These are phyloP conservation scores for Lecanosticta acicola DNA, from an alignment of 2,329 filamentous ascomycete species.

Conservation along the genomic window DNA sequence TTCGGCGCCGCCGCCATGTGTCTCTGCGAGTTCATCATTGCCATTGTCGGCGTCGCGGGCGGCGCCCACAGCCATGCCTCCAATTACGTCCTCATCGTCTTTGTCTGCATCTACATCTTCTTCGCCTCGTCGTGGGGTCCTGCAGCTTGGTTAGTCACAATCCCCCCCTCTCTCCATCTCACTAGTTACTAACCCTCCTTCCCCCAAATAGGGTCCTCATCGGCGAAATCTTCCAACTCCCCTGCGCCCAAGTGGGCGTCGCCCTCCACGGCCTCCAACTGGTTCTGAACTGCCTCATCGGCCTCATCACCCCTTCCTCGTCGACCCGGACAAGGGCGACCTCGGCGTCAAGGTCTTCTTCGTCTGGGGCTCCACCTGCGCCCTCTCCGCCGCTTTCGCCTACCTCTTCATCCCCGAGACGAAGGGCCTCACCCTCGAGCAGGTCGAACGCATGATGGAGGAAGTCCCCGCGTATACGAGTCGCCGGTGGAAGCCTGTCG, in stretches of 20 bases:
- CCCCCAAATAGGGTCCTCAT: slow-evolving; percentile 59
- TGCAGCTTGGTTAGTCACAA: slow-evolving; percentile 3
- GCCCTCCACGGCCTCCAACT: slow-evolving; percentile 80
- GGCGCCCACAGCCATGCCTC: slow-evolving; percentile 46
- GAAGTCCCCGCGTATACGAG: slow-evolving; percentile 42
- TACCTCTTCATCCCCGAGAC: slow-evolving; percentile 38
- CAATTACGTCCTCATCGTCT: slow-evolving; percentile 59
- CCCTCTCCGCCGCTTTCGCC: slow-evolving; percentile 31
- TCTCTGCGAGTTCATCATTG: slow-evolving; percentile 74
- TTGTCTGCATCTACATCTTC: slow-evolving; percentile 89
- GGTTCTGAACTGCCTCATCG: slow-evolving; percentile 44
- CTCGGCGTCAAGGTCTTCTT: slow-evolving; percentile 46
- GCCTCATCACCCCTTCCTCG: slow-evolving; percentile 70
- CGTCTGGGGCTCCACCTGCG: slow-evolving; percentile 39
- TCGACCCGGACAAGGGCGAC: slow-evolving; percentile 53
- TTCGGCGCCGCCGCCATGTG: slow-evolving; percentile 75
- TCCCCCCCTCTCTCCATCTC: not conserved
- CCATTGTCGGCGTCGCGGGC: slow-evolving; percentile 51
- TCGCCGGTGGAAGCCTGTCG: slow-evolving; percentile 28
- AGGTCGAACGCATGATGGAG: slow-evolving; percentile 36
- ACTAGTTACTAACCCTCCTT: too few relatives aligned
- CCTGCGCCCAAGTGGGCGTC: slow-evolving; percentile 52
- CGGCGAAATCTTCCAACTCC: slow-evolving; percentile 81
- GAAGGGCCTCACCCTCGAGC: slow-evolving; percentile 37
- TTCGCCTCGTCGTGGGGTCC: slow-evolving; percentile 76